Base-by-base conservation (phyloP, 352 stramenopile genomes). In the Pythium phragmitis region DNA sequence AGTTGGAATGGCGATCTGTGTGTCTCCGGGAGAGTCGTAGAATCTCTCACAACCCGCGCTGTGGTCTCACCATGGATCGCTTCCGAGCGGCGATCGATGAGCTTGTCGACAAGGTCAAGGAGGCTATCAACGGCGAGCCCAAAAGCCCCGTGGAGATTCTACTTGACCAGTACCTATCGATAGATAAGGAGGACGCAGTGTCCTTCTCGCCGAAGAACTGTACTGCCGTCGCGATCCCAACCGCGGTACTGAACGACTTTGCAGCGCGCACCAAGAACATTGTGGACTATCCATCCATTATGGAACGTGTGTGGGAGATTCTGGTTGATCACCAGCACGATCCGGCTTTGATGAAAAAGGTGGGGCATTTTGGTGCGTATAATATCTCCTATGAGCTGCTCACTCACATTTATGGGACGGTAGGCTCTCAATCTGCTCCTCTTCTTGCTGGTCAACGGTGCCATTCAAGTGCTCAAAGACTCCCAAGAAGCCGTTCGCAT, bases 241-340 rank as follows among this genome's bases (percentile, higher is more conserved):
- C 80, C 8, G 78, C 58, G 17, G 69, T 76, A 13, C 66, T 91
- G 63, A 82, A 76, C 26, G 81, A 92, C 34, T 66, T 94, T 39
- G 77, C 81, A 5, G 81, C 82, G 4, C 70, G 82, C 33, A 89
- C 80, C 3, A 75, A 78, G 42, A 93, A 93, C 57, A 70, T 88
- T 16, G 82, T 92, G 4, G 85, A 94, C 63, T 89, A 84, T 55
- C 77, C 77, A 12, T 85, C 76, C 68, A 94, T 94, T 19, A 72
- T 91, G 63, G 67, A 70, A 21, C 80, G 82, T 28, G 76, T 94
- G 36, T 91, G 85, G 82, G 77, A 87, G 28, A 75, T 89, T 53
- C 65, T 87, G 33, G 76, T 91, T 3, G 73, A 91, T 21, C 62
- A 76, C 14, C 72, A 90, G 45, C 59, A 82, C 43, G 72, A 89